Percentiles rank a stretch among this genome's conserved stretches.
Conservation (phyloP, 2,329 filamentous ascomycete genomes). For the Arthroderma sp. region DNA sequence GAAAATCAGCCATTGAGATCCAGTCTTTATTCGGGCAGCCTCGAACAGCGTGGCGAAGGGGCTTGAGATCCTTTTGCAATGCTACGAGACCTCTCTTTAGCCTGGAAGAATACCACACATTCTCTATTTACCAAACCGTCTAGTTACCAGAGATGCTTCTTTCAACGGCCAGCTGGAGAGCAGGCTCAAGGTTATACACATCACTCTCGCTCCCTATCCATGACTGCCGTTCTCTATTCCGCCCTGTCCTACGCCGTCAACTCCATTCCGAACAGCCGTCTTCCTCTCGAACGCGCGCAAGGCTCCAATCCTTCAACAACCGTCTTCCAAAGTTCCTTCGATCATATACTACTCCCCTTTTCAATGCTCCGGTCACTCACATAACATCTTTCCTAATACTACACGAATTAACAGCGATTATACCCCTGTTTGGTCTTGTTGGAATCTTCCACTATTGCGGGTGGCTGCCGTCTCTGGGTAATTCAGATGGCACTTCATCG, state of each 20-base stretch:
- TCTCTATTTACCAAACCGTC: background rate
- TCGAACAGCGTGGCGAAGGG: background rate
- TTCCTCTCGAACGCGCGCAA: conserved; percentile 17
- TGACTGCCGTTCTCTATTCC: background rate
- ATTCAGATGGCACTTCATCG: conserved; percentile 17
- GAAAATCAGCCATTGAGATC: background rate
- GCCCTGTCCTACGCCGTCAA: background rate
- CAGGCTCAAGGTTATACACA: background rate
- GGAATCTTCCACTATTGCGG: conserved; percentile 67
- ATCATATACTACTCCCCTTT: conserved; percentile 56
- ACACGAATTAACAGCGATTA: conserved; percentile 79
- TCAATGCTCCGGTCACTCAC: conserved; percentile 67
- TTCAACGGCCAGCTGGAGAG: background rate
- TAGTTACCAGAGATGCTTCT: background rate
- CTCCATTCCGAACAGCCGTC: conserved; percentile 2
- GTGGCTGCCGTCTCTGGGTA: conserved; percentile 52
- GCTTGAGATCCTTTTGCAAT: background rate
- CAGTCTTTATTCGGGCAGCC: background rate
- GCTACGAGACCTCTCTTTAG: background rate
- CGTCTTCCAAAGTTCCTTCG: conserved; percentile 56
- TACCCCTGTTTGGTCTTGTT: conserved; percentile 65
- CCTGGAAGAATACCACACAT: background rate
- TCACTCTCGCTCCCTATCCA: background rate
- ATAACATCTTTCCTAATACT: conserved; percentile 76
- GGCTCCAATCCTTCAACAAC: conserved; percentile 27